Percentiles rank a stretch among this genome's conserved stretches.
Conservation (phyloP, 1,284 basidiomycete species). For the Coniophora puteana region DNA sequence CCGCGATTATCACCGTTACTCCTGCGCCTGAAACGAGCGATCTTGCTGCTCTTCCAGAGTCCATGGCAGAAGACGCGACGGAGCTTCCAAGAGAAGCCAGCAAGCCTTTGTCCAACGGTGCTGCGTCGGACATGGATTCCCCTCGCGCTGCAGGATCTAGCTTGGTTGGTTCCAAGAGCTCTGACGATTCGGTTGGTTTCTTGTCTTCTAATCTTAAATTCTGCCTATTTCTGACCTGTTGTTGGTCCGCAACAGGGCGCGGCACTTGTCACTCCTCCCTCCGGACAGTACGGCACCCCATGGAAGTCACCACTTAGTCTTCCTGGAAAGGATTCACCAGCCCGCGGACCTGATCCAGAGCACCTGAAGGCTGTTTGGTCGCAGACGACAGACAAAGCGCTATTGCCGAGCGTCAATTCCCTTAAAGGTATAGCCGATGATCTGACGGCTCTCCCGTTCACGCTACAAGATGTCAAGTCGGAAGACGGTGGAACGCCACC, state of each 20-base stretch:
- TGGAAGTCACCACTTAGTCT: conserved; percentile 67
- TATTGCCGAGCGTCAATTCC: conserved; percentile 66
- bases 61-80: conserved; percentile 8
- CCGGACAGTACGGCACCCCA: conserved; percentile 37
- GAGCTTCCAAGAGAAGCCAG: conserved; percentile 8
- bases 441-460: conserved; percentile 69
- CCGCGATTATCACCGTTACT: neutral
- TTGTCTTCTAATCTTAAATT: neutral
- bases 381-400: conserved; percentile 64
- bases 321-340: conserved; percentile 59
- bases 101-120: conserved; percentile 19
- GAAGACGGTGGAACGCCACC: conserved; percentile 78
- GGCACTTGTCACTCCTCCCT: conserved; percentile 46
- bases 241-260: no score
- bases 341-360: conserved; percentile 69
- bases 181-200: conserved; percentile 45
- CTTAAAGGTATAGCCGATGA: conserved; percentile 77
- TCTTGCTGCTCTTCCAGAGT: conserved; percentile 21
- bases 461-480: conserved; percentile 75
- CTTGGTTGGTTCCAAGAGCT: conserved; percentile 40
- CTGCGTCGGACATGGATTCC: conserved; percentile 14
- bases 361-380: conserved; percentile 82
- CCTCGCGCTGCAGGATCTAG: conserved; percentile 26
- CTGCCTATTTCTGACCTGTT: no score
- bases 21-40: conserved; percentile 15